Conservation (phyloP, 169 alveolate genomes). For the Toxoplasma gondii region DNA sequence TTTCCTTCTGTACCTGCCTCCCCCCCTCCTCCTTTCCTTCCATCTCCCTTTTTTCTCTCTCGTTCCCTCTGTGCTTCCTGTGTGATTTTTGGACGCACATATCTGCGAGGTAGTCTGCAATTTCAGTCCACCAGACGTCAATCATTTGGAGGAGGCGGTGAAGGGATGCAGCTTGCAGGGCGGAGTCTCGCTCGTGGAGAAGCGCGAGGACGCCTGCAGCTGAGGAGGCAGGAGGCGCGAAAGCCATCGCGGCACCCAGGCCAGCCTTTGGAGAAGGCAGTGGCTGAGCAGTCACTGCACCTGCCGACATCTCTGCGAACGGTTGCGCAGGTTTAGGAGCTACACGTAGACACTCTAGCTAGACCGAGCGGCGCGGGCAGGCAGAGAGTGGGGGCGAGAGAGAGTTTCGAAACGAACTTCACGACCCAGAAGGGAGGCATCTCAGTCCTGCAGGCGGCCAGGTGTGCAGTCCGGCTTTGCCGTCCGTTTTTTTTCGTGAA, state of each 20-base stretch:
- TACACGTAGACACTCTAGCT: too few species aligned
- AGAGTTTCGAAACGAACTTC: too few species aligned
- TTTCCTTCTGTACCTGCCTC: too few species aligned
- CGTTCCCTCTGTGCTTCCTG: too few species aligned
- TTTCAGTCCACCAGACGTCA: slow-evolving; percentile 43
- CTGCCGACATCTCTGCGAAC: not conserved
- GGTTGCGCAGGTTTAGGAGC: too few species aligned
- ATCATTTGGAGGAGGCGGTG: slow-evolving; percentile 18
- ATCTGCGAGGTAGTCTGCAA: slow-evolving; percentile 47
- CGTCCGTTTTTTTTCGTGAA: too few species aligned
- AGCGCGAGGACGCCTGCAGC: slow-evolving; percentile 63
- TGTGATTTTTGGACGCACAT: not conserved
- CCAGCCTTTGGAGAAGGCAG: not conserved
- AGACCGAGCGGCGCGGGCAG: too few species aligned
- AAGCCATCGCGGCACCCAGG: not conserved
- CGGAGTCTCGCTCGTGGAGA: slow-evolving; percentile 36
- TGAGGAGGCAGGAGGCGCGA: slow-evolving; percentile 40
- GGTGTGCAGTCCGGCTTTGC: too few species aligned
- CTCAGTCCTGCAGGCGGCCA: too few species aligned
- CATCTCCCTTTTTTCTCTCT: not conserved
- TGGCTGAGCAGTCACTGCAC: not conserved
- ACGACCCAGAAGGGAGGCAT: too few species aligned
- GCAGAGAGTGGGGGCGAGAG: too few species aligned
- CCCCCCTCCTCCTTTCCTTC: not conserved
- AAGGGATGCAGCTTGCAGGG: slow-evolving; percentile 35